Evolutionary conservation across 345 rosid genomes (phyloP).

Genomic region (rapeseed (Brassica napus)): DNA sequence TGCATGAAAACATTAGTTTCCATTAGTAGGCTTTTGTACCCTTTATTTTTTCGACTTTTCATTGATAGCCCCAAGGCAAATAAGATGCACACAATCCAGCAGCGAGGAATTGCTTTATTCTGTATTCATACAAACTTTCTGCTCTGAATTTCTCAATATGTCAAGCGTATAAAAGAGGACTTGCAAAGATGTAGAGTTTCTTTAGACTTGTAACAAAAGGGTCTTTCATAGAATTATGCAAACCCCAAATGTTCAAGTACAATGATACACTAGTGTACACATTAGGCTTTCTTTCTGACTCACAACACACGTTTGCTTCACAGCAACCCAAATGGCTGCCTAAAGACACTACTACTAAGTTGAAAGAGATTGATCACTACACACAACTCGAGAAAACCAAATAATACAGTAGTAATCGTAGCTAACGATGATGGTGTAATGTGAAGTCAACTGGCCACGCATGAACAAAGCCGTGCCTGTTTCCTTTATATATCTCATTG

Average conservation of each 20-base stretch:
- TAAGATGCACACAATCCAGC: too few species aligned
- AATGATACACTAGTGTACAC: slow-evolving; percentile 16
- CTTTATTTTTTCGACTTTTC: too few species aligned
- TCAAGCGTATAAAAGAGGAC: background rate
- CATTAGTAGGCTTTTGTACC: too few species aligned
- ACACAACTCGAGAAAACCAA: slow-evolving; percentile 23
- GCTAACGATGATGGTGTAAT: slow-evolving; percentile 38
- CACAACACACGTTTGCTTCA: slow-evolving; percentile 26
- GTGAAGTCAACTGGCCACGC: slow-evolving; percentile 74
- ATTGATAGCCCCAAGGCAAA: too few species aligned
- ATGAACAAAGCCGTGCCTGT: slow-evolving; percentile 75
- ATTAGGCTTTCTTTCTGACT: slow-evolving; percentile 15
- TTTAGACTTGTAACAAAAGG: background rate
- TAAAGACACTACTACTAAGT: slow-evolving; percentile 19
- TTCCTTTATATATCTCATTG: slow-evolving; percentile 87
- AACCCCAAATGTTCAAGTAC: background rate
- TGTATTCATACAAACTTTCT: too few species aligned
- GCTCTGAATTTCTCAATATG: background rate
- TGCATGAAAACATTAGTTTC: too few species aligned
- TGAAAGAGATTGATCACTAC: slow-evolving; percentile 23
- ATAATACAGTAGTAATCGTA: slow-evolving; percentile 13
- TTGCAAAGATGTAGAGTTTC: background rate
- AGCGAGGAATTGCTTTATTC: too few species aligned
- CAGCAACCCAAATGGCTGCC: slow-evolving; percentile 14
- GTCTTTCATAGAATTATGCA: background rate